Percentiles rank a stretch among this genome's conserved stretches.
Conservation (phyloP, 768 basidiomycete genomes). For the Leccinum pellstonianum region DNA sequence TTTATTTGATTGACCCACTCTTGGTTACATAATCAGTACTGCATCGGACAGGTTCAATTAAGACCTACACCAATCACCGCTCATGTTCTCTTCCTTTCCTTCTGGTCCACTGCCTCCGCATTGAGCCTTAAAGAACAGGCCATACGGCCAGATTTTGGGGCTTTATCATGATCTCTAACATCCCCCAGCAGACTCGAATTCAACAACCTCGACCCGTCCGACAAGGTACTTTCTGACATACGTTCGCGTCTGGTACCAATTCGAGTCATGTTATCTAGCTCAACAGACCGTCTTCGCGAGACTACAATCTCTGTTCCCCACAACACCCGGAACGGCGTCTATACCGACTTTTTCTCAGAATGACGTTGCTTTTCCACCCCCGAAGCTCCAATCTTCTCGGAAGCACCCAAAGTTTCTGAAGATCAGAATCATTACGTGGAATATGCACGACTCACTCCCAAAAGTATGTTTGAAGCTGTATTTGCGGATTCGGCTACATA, state of each 20-base stretch:
- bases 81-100: conserved; percentile 23
- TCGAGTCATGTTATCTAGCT: conserved; percentile 21
- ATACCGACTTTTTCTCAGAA: conserved; percentile 23
- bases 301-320: conserved; percentile 52
- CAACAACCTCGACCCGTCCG: conserved; percentile 19
- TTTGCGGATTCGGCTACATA: conserved; percentile 3
- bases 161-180: conserved; percentile 24
- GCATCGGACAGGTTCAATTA: conserved; percentile 11
- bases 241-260: conserved; percentile 5
- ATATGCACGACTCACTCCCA: conserved; percentile 82
- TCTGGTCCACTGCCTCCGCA: conserved; percentile 24
- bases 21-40: conserved; percentile 26
- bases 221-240: conserved; percentile 17
- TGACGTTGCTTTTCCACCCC: conserved; percentile 20
- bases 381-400: conserved; percentile 24
- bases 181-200: conserved; percentile 20
- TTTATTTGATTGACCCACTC: conserved; percentile 14
- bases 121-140: conserved; percentile 31
- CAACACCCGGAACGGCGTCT: conserved; percentile 27
- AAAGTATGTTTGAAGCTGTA: conserved; percentile 45
- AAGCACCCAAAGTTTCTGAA: conserved; percentile 52
- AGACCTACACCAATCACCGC: conserved; percentile 14
- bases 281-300: conserved; percentile 47
- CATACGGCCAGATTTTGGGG: conserved; percentile 19
- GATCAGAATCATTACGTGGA: conserved; percentile 73